Conservation (phyloP, 2,329 filamentous ascomycete species). For the Emergomyces africanus region DNA sequence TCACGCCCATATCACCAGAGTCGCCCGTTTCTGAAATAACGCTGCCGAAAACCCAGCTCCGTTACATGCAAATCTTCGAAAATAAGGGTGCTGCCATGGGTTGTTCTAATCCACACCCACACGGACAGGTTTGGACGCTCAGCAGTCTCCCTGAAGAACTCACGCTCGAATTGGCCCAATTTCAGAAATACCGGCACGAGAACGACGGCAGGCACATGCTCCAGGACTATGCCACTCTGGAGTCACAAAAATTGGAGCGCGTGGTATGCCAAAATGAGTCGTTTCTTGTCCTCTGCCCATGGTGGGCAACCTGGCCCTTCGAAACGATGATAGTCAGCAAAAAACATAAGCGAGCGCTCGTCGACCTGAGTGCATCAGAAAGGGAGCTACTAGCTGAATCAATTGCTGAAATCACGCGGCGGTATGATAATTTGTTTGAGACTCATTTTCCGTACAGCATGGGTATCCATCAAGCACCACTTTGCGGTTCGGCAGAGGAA, state of each 20-base stretch:
- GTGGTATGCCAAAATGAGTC: constrained; percentile 76
- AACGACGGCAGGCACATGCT: constrained; percentile 65
- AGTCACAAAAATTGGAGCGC: constrained; percentile 68
- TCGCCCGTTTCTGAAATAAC: constrained; percentile 33
- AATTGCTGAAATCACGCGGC: constrained; percentile 73
- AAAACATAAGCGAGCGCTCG: constrained; percentile 67
- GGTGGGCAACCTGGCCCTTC: constrained; percentile 98
- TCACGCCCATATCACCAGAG: constrained; percentile 36
- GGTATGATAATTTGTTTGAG: constrained; percentile 96
- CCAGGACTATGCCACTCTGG: constrained; percentile 74
- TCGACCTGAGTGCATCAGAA: constrained; percentile 65
- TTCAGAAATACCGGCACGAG: constrained; percentile 63
- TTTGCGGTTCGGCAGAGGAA: constrained; percentile 70
- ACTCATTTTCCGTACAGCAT: constrained; percentile 96
- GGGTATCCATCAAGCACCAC: constrained; percentile 87
- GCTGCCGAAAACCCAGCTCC: constrained; percentile 60
- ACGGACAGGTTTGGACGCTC: constrained; percentile 94
- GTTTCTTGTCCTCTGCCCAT: constrained; percentile 83
- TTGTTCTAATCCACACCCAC: constrained; percentile 95
- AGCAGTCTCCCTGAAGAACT: constrained; percentile 86
- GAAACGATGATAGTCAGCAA: constrained; percentile 85
- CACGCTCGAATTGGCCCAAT: constrained; percentile 60
- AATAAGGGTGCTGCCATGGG: constrained; percentile 98
- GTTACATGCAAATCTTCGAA: constrained; percentile 99
- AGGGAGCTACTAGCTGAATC: constrained; percentile 64